Evolutionary conservation across 345 rosid genomes (phyloP).

Genomic region (Jatropha curcas): DNA sequence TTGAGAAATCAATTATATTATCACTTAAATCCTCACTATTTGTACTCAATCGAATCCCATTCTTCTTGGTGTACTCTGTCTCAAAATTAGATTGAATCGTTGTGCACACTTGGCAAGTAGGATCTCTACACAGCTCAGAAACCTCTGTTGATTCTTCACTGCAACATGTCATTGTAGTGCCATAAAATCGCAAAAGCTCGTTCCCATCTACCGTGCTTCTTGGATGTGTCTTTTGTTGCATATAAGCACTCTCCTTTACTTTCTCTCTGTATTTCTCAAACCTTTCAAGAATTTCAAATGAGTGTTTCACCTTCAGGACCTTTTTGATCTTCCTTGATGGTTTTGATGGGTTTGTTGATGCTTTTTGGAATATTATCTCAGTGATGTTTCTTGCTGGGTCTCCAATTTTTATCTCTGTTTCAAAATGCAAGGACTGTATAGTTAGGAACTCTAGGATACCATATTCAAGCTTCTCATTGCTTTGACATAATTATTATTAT

Average conservation of each 20-base stretch:
- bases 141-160: constrained; percentile 21
- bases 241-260: constrained; percentile 37
- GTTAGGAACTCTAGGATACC: neutral
- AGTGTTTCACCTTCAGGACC: constrained; percentile 51
- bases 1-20: constrained; percentile 9
- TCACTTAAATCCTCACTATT: constrained; percentile 39
- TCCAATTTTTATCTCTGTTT: constrained; percentile 37
- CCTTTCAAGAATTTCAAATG: constrained; percentile 31
- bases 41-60: constrained; percentile 36
- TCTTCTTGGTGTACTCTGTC: constrained; percentile 22
- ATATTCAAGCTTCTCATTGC: too few species aligned
- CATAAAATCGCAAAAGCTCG: constrained; percentile 47
- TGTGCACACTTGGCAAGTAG: constrained; percentile 43
- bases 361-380: constrained; percentile 46
- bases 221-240: constrained; percentile 35
- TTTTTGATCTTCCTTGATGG: constrained; percentile 33
- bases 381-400: constrained; percentile 52
- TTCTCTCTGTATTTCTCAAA: constrained; percentile 46
- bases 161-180: constrained; percentile 49
- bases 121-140: constrained; percentile 39
- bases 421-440: neutral
- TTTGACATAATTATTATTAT: neutral
- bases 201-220: constrained; percentile 53
- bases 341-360: constrained; percentile 39
- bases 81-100: constrained; percentile 35